Percentiles rank a stretch among this genome's conserved stretches.
Evolutionary conservation across 176 grass and related monocot genomes (phyloP).

Genomic region (Tuctoria greenei): DNA sequence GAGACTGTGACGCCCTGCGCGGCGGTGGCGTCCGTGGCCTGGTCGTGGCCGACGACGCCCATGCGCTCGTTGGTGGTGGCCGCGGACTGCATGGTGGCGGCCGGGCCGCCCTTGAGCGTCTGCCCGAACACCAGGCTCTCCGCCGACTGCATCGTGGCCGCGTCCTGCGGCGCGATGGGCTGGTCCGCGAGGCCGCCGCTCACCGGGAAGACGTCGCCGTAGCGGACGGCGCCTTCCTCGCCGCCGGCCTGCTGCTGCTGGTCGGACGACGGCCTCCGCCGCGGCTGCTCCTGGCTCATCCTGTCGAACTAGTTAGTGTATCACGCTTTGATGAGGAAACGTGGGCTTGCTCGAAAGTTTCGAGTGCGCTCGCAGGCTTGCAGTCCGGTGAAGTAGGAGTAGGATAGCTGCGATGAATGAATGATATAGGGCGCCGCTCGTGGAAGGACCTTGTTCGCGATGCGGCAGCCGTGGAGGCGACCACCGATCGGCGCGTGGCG

Average conservation of each 20-base stretch:
- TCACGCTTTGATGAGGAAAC: too few relatives aligned
- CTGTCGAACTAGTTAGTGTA: not conserved
- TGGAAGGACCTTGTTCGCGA: not conserved
- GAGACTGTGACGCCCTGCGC: conserved; percentile 55
- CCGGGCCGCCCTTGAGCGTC: conserved; percentile 48
- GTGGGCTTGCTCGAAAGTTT: not conserved
- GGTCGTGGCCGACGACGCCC: conserved; percentile 53
- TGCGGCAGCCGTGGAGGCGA: too few relatives aligned
- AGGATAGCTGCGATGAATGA: too few relatives aligned
- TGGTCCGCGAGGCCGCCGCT: conserved; percentile 40
- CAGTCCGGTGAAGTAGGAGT: not conserved
- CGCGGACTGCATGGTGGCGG: conserved; percentile 66
- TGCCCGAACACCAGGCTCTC: conserved; percentile 54
- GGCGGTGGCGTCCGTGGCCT: conserved; percentile 42
- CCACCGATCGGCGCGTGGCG: too few relatives aligned
- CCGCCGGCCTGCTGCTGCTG: not conserved
- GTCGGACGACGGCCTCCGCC: conserved; percentile 32
- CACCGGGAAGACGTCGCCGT: conserved; percentile 68
- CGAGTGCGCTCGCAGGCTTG: too few relatives aligned
- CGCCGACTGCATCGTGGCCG: conserved; percentile 68
- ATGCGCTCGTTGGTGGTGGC: conserved; percentile 50
- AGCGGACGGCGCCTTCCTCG: conserved; percentile 32
- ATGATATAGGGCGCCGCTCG: not conserved
- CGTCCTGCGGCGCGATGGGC: conserved; percentile 59
- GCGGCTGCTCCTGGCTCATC: conserved; percentile 70